Evolutionary conservation across 202 grass and related monocot species (phyloP).

Genomic region (Thinopyrum obtusiflorum): DNA sequence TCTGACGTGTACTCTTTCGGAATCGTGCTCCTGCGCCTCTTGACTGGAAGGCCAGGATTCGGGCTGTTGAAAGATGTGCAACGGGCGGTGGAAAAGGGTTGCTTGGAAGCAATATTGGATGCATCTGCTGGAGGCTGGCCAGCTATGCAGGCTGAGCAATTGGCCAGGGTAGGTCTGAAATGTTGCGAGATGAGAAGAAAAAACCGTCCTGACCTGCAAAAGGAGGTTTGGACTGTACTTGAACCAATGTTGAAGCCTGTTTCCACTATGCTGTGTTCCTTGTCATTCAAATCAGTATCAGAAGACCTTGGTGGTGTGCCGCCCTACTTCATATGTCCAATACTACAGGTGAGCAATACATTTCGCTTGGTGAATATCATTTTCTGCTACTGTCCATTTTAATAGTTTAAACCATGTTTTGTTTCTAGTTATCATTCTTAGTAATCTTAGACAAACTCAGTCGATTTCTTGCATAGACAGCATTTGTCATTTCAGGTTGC

Average conservation of each 20-base stretch:
- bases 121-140: too few species aligned
- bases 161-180: slow-evolving; percentile 51
- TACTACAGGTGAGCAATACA: slow-evolving; percentile 40
- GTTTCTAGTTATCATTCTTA: too few species aligned
- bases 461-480: too few species aligned
- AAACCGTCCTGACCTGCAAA: slow-evolving; percentile 52
- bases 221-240: slow-evolving; percentile 63
- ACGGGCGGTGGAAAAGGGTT: too few species aligned
- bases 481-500: not conserved
- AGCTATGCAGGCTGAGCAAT: slow-evolving; percentile 45
- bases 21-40: too few species aligned
- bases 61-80: too few species aligned
- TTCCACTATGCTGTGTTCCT: slow-evolving; percentile 24
- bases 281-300: slow-evolving; percentile 60
- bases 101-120: too few species aligned
- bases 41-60: too few species aligned
- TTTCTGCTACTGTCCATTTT: not conserved
- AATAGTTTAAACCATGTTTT: too few species aligned
- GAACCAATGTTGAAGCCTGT: slow-evolving; percentile 53
- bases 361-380: slow-evolving; percentile 11
- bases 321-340: slow-evolving; percentile 59
- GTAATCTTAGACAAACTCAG: too few species aligned
- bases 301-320: slow-evolving; percentile 37
- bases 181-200: slow-evolving; percentile 72
- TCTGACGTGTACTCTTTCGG: too few species aligned